Base-by-base conservation (phyloP, 495 filamentous ascomycete genomes). In the Aspergillus conjunctus region DNA sequence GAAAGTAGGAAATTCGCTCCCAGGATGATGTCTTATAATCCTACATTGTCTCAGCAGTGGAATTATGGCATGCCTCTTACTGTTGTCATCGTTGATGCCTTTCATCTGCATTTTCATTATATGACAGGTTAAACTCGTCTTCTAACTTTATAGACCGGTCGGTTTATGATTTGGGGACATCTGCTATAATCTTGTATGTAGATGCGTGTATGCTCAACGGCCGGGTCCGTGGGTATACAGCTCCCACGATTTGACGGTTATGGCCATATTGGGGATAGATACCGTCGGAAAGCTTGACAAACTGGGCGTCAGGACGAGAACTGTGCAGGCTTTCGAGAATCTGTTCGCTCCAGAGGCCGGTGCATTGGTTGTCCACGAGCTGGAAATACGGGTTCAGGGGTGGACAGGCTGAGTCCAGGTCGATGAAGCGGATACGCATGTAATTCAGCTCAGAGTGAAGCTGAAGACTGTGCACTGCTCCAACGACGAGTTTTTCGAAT, bases 361-460 rank as follows among this genome's bases (percentile, higher is more conserved):
- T 84, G 61, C 83, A 85, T 66, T 80, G 68, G 17, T 81, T 79
- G 60, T 83, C 72, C 14, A 75, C 69, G 14, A 90, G 73, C 60
- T 86, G 73, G 65, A 90, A 91, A 63, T 85, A 83, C 0, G 88
- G 88, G 62, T 90, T 90, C 2, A 90, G 72, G 4, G 81, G 81
- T 0, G 67, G 74, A 49, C 68, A 67, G 12, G 68, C 77, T 68
- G 73, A 78, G 81, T 87, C 87, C 3, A 90, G 79, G 67, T 91
- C 88, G 22, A 91, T 83, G 66, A 87, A 90, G 53, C 87, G 85
- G 63, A 91, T 88, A 56, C 87, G 77, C 22, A 91, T 71, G 65
- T 81, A 81, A 22, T 83, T 69, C 14, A 91, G 72, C 7, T 70
- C 68, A 39, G 76, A 76, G 55, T 88, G 79, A 15, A 73, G 69